Conservation (phyloP, 129 eudicot genomes). For the Glebionis coronaria region DNA sequence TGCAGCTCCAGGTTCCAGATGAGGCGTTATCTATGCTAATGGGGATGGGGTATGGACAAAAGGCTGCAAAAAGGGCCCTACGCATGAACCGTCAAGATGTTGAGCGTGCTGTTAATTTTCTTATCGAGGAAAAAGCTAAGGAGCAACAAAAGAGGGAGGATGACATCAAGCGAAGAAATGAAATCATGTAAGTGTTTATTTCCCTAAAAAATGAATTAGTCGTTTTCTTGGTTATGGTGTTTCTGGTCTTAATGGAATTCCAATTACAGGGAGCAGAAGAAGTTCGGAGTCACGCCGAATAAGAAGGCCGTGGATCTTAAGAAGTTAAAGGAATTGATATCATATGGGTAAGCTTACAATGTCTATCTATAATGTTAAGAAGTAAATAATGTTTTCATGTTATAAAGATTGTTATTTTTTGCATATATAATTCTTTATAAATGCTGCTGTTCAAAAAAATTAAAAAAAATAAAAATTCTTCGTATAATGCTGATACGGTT, state of each 20-base stretch:
- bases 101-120: conserved; percentile 72
- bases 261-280: conserved; percentile 81
- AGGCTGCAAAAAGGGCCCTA: conserved; percentile 74
- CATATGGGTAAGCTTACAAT: conserved; percentile 57
- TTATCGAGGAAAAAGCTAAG: conserved; percentile 63
- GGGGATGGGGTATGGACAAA: conserved; percentile 87
- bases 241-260: background rate
- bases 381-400: too few relatives aligned
- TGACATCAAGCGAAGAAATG: conserved; percentile 46
- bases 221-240: background rate
- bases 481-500: conserved; percentile 18
- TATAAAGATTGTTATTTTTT: too few relatives aligned
- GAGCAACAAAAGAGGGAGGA: conserved; percentile 51
- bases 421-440: too few relatives aligned
- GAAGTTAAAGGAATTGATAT: conserved; percentile 55
- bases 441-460: too few relatives aligned
- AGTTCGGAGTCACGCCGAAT: conserved; percentile 74
- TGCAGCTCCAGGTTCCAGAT: conserved; percentile 90
- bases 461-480: too few relatives aligned
- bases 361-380: background rate
- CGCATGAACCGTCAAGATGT: conserved; percentile 72
- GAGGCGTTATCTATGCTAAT: conserved; percentile 64
- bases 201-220: background rate
- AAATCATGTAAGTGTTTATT: conserved; percentile 52
- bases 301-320: conserved; percentile 73